A percentile compares a stretch with the other conserved stretches of the same genome.
phyloP scores from a whole-genome alignment of 345 rosid genomes.

The Passiflora organensis region DNA sequence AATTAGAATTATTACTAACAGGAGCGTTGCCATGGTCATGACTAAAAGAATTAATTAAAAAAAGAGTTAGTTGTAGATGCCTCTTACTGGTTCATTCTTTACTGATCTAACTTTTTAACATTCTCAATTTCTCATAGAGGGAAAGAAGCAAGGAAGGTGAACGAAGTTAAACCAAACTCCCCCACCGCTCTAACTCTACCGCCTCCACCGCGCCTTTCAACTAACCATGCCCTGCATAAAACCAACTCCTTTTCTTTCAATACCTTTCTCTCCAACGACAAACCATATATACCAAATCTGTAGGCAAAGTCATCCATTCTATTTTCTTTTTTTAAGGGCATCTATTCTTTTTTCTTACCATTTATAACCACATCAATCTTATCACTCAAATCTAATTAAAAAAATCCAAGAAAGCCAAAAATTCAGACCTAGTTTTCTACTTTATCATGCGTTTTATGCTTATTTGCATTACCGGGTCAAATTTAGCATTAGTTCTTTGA shows the following conservation, averaged over 20 bases:
- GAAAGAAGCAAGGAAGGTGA: no score
- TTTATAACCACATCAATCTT: not conserved
- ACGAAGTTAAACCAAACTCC: no score
- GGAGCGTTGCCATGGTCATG: no score
- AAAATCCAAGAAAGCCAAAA: not conserved
- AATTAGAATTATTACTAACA: no score
- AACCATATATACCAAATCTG: not conserved
- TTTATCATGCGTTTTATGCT: slow-evolving; percentile 17
- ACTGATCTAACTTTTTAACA: no score
- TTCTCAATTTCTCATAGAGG: no score
- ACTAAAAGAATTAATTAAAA: no score
- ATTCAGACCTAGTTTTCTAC: not conserved
- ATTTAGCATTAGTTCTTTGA: slow-evolving; percentile 40
- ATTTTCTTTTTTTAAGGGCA: not conserved
- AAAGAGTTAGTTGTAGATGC: no score
- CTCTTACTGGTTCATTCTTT: no score
- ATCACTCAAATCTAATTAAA: not conserved
- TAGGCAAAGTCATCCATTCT: not conserved
- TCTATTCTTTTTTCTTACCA: not conserved
- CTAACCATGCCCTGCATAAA: not conserved
- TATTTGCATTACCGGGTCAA: slow-evolving; percentile 30
- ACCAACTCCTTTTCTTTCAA: not conserved
- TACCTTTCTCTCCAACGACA: not conserved
- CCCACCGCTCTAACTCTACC: not conserved
- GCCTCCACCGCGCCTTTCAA: not conserved